Evolutionary conservation across 1,284 basidiomycete genomes (phyloP).

Genomic region (Irpex sp.): DNA sequence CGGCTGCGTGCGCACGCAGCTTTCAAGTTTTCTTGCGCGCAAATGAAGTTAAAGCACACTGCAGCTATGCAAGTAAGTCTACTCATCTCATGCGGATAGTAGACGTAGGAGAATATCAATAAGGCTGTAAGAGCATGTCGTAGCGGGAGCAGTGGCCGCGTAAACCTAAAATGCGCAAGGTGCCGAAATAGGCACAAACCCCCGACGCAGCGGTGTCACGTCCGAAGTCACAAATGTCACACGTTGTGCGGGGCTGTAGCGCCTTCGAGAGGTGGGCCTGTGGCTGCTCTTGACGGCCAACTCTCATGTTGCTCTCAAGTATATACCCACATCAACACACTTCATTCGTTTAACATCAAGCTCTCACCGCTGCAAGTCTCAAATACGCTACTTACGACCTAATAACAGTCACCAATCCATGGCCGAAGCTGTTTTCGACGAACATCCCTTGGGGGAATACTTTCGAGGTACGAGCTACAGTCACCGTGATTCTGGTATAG

Average conservation of each 20-base stretch:
- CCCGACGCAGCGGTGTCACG: too few relatives aligned
- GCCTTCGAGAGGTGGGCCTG: neutral
- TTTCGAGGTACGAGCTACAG: slow-evolving; percentile 51
- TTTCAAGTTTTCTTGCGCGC: too few relatives aligned
- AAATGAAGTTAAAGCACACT: too few relatives aligned
- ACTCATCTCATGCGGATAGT: too few relatives aligned
- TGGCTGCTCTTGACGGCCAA: neutral
- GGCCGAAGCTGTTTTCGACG: slow-evolving; percentile 76
- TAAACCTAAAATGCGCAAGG: too few relatives aligned
- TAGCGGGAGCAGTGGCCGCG: too few relatives aligned
- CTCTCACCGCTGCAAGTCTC: neutral
- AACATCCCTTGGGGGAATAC: slow-evolving; percentile 74
- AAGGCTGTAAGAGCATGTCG: too few relatives aligned
- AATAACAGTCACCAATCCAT: slow-evolving; percentile 31
- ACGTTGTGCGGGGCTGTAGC: neutral
- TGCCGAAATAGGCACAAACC: too few relatives aligned
- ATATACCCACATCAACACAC: neutral
- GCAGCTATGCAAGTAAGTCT: too few relatives aligned
- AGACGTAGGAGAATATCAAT: too few relatives aligned
- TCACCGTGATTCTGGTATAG: slow-evolving; percentile 28
- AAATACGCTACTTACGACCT: neutral
- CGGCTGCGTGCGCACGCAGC: too few relatives aligned
- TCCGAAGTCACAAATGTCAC: neutral
- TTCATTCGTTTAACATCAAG: neutral
- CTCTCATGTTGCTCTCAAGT: slow-evolving; percentile 1